A percentile compares a stretch with the other conserved stretches of the same genome.
Evolutionary conservation across 2,329 filamentous ascomycete genomes (phyloP).

Genomic region (Colletotrichum zoysiae): DNA sequence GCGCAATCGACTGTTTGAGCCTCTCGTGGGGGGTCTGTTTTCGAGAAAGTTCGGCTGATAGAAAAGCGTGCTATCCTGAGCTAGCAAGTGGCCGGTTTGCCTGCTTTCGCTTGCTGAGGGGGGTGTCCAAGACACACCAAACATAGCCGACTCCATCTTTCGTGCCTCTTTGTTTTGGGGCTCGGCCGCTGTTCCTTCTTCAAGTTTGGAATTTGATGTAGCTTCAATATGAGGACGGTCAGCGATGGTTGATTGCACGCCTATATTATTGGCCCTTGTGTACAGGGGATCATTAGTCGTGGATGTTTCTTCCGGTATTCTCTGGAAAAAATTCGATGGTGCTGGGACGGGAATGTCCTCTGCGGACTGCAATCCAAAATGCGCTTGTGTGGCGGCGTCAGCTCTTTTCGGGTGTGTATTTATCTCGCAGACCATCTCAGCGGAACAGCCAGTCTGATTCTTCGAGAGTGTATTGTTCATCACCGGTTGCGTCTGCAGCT

Average conservation of each 20-base stretch:
- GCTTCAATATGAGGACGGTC: neutral
- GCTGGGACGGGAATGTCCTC: neutral
- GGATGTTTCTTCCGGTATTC: neutral
- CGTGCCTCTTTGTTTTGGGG: neutral
- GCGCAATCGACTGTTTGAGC: no score
- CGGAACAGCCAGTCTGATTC: neutral
- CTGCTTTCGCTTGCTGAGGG: neutral
- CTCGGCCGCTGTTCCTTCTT: neutral
- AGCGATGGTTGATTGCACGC: neutral
- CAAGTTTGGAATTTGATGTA: no score
- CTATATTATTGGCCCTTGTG: neutral
- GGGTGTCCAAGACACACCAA: neutral
- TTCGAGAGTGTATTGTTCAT: neutral
- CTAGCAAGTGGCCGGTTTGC: neutral
- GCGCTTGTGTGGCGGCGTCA: slow-evolving; percentile 2
- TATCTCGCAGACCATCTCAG: neutral
- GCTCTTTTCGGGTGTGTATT: neutral
- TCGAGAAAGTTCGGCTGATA: neutral
- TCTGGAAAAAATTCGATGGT: neutral
- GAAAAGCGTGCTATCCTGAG: no score
- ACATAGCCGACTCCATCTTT: neutral
- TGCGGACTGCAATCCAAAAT: neutral
- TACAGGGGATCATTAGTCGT: no score
- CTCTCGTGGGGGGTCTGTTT: neutral
- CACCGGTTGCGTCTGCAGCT: neutral